phyloP scores from a whole-genome alignment of 2,329 filamentous ascomycete species.

The Geosmithia putterillii region DNA sequence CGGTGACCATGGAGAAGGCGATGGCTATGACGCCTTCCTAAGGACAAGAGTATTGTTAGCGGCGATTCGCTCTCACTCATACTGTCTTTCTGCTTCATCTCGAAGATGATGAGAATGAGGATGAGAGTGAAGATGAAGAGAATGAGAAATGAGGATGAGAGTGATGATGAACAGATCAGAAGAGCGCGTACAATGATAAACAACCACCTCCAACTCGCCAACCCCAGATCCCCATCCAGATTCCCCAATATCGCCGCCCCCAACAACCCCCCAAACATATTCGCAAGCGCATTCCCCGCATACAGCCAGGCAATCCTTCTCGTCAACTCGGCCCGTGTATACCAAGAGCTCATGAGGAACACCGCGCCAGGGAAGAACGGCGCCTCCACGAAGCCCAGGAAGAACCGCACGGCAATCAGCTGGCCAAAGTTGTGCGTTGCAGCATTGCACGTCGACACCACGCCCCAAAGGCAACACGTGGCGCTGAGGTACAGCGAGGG shows the following conservation, averaged over 20 bases:
- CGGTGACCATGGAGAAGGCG: conserved; percentile 17
- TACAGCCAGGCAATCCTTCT: conserved; percentile 45
- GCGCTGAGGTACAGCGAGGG: conserved; percentile 40
- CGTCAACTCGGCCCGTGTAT: conserved; percentile 33
- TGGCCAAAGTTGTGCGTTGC: conserved; percentile 26
- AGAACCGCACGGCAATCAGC: conserved; percentile 33
- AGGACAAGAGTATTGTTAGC: neutral
- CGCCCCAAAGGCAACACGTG: conserved; percentile 29
- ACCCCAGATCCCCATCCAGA: conserved; percentile 32
- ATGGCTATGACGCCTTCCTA: conserved; percentile 27
- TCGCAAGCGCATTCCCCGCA: conserved; percentile 43
- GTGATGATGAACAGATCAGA: too few species aligned
- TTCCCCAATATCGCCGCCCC: conserved; percentile 34
- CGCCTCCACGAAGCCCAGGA: conserved; percentile 29
- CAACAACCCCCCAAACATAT: conserved; percentile 37
- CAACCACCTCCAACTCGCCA: conserved; percentile 52
- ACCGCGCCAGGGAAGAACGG: conserved; percentile 37
- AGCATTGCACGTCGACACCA: conserved; percentile 31
- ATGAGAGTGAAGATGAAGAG: conserved; percentile 18
- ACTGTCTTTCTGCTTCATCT: neutral
- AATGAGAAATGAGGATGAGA: conserved; percentile 11
- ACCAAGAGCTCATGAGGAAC: conserved; percentile 33
- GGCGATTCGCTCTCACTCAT: too few species aligned
- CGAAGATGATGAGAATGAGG: conserved; percentile 24
- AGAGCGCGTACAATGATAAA: conserved; percentile 43